Base-by-base conservation (phyloP, 305 asterid genomes). In the Rubia tinctorum region DNA sequence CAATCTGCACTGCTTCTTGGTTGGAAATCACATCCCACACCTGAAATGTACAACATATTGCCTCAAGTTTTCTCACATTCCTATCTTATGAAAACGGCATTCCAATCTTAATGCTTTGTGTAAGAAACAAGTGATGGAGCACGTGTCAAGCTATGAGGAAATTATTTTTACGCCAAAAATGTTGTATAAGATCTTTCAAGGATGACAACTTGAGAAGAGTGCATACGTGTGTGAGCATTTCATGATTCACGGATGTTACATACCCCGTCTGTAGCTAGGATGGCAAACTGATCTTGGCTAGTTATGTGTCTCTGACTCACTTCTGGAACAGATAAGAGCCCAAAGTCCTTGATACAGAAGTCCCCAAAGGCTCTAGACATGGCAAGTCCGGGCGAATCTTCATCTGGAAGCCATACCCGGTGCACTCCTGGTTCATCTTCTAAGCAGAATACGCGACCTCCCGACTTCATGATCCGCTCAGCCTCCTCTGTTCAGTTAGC, bases 311-410 rank as follows among this genome's bases (percentile, higher is more conserved):
- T 85, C 56, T 89, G 96, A 30, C 86, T 89, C 42, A 95, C 94
- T 79, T 95, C 92, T 71, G 99, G 99, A 74, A 86, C 90, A 2
- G 99, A 95, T 55, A 87, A 82, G 18, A 95, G 92, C 34, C 98
- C 98, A 20, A 78, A 95, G 78, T 86, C 86, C 81, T 95, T 95
- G 6, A 92, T 83, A 34, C 98, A 89, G 77, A 84, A 90, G 84
- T 95, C 99, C 14, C 98, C 98, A 18, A 92, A 92, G 13, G 99
- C 98, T 81, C 99, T 82, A 43, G 99, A 95, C 98, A 95, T 95
- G 23, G 99, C 98, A 44, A 95, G 89, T 43, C 99, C 99, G 9
- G 99, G 99, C 44, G 97, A 81, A 34, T 90, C 91, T 37, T 81
- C 85, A 13, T 92, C 82, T 2, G 99, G 98, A 80, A 88, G 81